These are phyloP conservation scores for Diphasiastrum complanatum DNA, from an alignment of 83 land plant species.

Conservation along the genomic window DNA sequence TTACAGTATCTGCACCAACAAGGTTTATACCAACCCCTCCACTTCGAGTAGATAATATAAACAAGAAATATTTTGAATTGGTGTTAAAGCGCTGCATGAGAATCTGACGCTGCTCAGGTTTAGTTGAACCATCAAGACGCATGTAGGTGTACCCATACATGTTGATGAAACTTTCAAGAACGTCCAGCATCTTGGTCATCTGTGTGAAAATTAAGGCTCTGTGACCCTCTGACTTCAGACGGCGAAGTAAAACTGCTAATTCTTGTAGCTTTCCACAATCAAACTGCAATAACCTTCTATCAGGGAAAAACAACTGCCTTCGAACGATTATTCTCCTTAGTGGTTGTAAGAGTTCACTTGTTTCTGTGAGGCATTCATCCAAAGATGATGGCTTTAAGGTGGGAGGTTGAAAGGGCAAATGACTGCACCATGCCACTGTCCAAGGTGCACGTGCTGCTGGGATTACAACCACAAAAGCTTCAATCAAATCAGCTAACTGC, in stretches of 20 bases:
- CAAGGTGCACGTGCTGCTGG: conserved; percentile 89
- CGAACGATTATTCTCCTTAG: conserved; percentile 79
- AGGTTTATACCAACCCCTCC: conserved; percentile 98
- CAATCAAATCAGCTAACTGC: conserved; percentile 49
- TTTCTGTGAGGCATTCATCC: conserved; percentile 30
- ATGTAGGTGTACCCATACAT: conserved; percentile 97
- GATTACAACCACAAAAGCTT: conserved; percentile 84
- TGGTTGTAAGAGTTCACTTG: conserved; percentile 50
- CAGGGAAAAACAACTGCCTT: conserved; percentile 89
- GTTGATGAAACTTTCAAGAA: conserved; percentile 89
- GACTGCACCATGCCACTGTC: conserved; percentile 85
- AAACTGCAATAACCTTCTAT: conserved; percentile 88
- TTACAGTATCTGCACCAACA: conserved; percentile 99
- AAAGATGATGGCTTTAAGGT: conserved; percentile 31
- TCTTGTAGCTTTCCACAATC: conserved; percentile 98
- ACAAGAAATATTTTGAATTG: conserved; percentile 88
- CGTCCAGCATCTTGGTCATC: conserved; percentile 99
- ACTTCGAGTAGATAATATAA: conserved; percentile 95
- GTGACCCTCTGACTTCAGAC: conserved; percentile 86
- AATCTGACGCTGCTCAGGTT: conserved; percentile 95
- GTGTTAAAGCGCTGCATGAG: conserved; percentile 98
- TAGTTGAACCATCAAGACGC: conserved; percentile 98
- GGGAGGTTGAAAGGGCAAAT: conserved; percentile 13
- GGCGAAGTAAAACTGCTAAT: conserved; percentile 67
- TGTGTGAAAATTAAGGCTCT: conserved; percentile 96